Evolutionary conservation across 768 basidiomycete species (phyloP).

Genomic region (Kwoniella dejecticola): DNA sequence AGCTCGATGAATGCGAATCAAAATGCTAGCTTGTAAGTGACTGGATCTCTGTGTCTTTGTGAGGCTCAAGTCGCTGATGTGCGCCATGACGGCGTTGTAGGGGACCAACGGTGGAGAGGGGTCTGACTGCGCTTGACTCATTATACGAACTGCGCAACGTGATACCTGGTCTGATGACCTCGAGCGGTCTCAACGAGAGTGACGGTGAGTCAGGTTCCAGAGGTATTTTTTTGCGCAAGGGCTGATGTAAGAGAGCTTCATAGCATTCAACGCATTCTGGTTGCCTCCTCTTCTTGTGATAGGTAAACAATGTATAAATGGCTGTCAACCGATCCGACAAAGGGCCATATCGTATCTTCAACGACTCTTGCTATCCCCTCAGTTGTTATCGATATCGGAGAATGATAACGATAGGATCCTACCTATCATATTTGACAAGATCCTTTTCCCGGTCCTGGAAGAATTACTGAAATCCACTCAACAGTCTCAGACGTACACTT

Average conservation of each 20-base stretch:
- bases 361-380: conserved; percentile 77
- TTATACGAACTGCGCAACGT: conserved; percentile 71
- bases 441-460: conserved; percentile 88
- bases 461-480: conserved; percentile 84
- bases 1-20: conserved; percentile 22
- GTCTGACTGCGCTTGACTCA: conserved; percentile 77
- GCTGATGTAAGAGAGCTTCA: neutral
- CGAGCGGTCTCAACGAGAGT: conserved; percentile 38
- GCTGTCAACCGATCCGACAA: conserved; percentile 81
- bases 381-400: conserved; percentile 64
- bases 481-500: conserved; percentile 54
- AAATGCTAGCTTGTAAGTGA: conserved; percentile 34
- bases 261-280: conserved; percentile 76
- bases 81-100: conserved; percentile 55
- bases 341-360: conserved; percentile 77
- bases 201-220: conserved; percentile 51
- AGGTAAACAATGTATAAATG: conserved; percentile 77
- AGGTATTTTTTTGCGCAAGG: neutral
- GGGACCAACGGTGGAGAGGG: conserved; percentile 76
- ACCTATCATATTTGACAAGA: conserved; percentile 80
- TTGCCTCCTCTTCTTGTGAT: conserved; percentile 74
- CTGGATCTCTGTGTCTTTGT: neutral
- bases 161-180: conserved; percentile 65
- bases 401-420: conserved; percentile 60
- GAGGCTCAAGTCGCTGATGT: too few species aligned